Conservation (phyloP, 1,139 yeast genomes). For the Blastobotrys capitulatus region DNA sequence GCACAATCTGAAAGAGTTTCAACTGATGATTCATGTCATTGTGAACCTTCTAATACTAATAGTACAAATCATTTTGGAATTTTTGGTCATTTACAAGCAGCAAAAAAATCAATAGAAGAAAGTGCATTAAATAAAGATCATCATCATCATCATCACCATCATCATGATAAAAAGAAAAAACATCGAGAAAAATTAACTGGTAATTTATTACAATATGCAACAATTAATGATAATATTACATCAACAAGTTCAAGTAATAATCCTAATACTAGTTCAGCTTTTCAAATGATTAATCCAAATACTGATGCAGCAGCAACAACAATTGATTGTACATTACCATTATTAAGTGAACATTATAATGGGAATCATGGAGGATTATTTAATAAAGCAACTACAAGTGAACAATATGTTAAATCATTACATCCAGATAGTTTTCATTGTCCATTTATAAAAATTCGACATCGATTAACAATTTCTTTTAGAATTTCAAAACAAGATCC, state of each 20-base stretch:
- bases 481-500: conserved; percentile 65
- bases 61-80: neutral
- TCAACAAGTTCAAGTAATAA: neutral
- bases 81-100: conserved; percentile 6
- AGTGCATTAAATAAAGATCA: neutral
- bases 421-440: conserved; percentile 67
- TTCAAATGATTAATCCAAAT: neutral
- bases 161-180: conserved; percentile 1
- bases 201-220: conserved; percentile 16
- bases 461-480: conserved; percentile 72
- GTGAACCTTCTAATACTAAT: neutral
- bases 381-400: conserved; percentile 15
- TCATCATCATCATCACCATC: neutral
- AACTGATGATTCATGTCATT: neutral
- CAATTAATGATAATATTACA: neutral
- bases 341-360: conserved; percentile 17
- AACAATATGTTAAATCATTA: conserved; percentile 25
- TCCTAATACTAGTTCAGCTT: conserved; percentile 1
- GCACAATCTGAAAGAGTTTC: conserved; percentile 16
- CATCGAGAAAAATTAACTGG: conserved; percentile 15
- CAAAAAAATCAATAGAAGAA: neutral
- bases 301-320: conserved; percentile 12
- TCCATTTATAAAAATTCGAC: conserved; percentile 64
- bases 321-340: conserved; percentile 20
- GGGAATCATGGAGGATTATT: conserved; percentile 17